These are phyloP conservation scores for Podospora appendiculata DNA, from an alignment of 495 filamentous ascomycete species.

Conservation along the genomic window DNA sequence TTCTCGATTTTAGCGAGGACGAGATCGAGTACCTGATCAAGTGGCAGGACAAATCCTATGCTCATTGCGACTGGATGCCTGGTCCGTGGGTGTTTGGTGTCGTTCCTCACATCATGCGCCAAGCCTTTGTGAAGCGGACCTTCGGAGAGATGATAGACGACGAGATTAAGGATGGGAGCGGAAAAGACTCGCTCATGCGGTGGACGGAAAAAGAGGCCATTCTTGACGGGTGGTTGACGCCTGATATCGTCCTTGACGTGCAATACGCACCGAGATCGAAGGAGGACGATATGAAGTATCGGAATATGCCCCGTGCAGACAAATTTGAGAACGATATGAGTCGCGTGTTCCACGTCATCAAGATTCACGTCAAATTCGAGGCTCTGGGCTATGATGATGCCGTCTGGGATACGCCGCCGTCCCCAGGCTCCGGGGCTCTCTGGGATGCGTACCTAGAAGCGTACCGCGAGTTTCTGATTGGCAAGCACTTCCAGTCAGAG, in stretches of 20 bases:
- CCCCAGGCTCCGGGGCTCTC: constrained; percentile 52
- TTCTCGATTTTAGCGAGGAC: constrained; percentile 50
- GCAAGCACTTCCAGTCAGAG: constrained; percentile 55
- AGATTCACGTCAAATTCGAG: constrained; percentile 82
- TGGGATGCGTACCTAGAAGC: constrained; percentile 79
- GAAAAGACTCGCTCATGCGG: constrained; percentile 45
- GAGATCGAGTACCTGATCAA: constrained; percentile 87
- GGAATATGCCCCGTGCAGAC: constrained; percentile 16
- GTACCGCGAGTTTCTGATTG: constrained; percentile 75
- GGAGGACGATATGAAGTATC: constrained; percentile 40
- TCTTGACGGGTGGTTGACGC: constrained; percentile 70
- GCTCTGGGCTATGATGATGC: constrained; percentile 91
- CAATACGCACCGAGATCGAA: constrained; percentile 26
- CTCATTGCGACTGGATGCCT: constrained; percentile 72
- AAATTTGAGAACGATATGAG: constrained; percentile 59
- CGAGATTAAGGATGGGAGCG: constrained; percentile 6
- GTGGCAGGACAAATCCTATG: constrained; percentile 73
- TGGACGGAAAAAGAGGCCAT: constrained; percentile 73
- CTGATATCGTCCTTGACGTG: constrained; percentile 84
- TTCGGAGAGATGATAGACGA: constrained; percentile 33
- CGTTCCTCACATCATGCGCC: constrained; percentile 53
- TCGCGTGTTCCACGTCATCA: constrained; percentile 57
- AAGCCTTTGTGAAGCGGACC: constrained; percentile 64
- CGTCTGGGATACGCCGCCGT: constrained; percentile 81
- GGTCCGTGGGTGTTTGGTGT: constrained; percentile 87